Evolutionary conservation across 768 basidiomycete species (phyloP).

Genomic region (Gloeopeniophorella convolvens): DNA sequence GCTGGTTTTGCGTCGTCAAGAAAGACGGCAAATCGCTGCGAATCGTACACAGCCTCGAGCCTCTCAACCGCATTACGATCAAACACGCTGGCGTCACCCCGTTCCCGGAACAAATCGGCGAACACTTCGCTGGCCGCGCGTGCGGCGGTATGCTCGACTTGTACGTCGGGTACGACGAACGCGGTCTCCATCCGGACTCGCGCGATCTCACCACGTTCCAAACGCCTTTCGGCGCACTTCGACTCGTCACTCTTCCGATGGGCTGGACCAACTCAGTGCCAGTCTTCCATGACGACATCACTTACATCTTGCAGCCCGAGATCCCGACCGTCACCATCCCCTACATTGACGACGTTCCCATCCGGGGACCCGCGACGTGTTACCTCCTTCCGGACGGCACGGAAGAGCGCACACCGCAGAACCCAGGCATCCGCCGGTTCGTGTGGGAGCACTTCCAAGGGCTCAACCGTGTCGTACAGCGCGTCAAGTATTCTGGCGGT

Average conservation of each 20-base stretch:
- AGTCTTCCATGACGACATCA: slow-evolving; percentile 37
- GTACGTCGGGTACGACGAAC: slow-evolving; percentile 32
- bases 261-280: slow-evolving; percentile 37
- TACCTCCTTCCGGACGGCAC: slow-evolving; percentile 28
- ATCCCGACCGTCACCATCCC: slow-evolving; percentile 32
- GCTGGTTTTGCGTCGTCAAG: background rate
- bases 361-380: slow-evolving; percentile 30
- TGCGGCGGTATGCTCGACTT: slow-evolving; percentile 23
- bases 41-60: slow-evolving; percentile 22
- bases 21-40: slow-evolving; percentile 21
- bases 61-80: slow-evolving; percentile 22
- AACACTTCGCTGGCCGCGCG: slow-evolving; percentile 15
- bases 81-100: slow-evolving; percentile 20
- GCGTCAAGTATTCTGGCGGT: slow-evolving; percentile 31
- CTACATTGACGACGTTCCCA: slow-evolving; percentile 36
- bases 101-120: slow-evolving; percentile 20
- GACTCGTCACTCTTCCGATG: slow-evolving; percentile 33
- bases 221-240: slow-evolving; percentile 22
- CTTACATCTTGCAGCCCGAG: slow-evolving; percentile 32
- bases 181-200: slow-evolving; percentile 25
- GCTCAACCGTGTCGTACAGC: slow-evolving; percentile 33
- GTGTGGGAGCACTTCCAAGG: slow-evolving; percentile 35
- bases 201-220: slow-evolving; percentile 35
- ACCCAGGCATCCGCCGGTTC: slow-evolving; percentile 32
- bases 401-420: slow-evolving; percentile 33